These are phyloP conservation scores for Mortierella polycephala DNA, from an alignment of 371 early-diverging fungal genomes.

Conservation along the genomic window DNA sequence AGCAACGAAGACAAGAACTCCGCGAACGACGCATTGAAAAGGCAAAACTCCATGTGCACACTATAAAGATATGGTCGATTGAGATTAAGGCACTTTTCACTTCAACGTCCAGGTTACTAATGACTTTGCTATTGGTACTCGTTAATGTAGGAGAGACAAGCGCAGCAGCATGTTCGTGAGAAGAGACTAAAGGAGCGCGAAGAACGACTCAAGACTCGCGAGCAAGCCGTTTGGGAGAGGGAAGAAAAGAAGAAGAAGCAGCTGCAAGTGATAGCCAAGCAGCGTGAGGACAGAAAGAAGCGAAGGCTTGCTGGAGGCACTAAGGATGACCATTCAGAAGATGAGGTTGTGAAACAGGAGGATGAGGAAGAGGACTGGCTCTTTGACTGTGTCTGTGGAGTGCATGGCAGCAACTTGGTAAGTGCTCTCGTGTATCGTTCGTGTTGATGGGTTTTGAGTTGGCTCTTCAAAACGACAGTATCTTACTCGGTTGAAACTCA, in stretches of 20 bases:
- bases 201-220: conserved; percentile 61
- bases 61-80: neutral
- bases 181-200: conserved; percentile 58
- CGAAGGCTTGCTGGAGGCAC: conserved; percentile 21
- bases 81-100: neutral
- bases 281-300: conserved; percentile 45
- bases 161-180: conserved; percentile 40
- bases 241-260: conserved; percentile 43
- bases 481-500: neutral
- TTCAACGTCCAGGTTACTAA: neutral
- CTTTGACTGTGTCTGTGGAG: conserved; percentile 69
- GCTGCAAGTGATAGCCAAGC: conserved; percentile 44
- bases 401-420: conserved; percentile 67
- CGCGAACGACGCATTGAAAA: conserved; percentile 54
- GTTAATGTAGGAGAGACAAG: conserved; percentile 29
- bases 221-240: conserved; percentile 60
- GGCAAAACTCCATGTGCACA: conserved; percentile 14
- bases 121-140: neutral
- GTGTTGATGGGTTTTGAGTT: neutral
- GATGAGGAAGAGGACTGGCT: conserved; percentile 65
- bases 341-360: conserved; percentile 33
- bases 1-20: conserved; percentile 53
- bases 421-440: neutral
- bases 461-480: no score
- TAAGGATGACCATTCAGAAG: conserved; percentile 38